Base-by-base conservation (phyloP, 2,329 filamentous ascomycete species). In the Apiospora aurea region DNA sequence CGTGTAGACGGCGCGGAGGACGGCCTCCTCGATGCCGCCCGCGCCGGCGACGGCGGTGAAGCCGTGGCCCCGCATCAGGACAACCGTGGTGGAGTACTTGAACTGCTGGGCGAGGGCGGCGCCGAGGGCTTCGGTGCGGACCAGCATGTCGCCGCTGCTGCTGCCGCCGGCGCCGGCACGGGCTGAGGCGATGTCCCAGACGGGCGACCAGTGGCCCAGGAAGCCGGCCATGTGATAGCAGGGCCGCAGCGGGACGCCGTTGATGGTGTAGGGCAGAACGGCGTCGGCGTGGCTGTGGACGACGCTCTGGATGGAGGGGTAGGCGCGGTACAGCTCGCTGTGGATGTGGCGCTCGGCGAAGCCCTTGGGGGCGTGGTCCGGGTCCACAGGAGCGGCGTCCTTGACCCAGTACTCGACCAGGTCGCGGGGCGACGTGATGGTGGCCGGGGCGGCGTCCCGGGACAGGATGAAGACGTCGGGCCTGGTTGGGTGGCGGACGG, bases 381-480 rank as follows among this genome's bases (percentile, higher is more conserved):
- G 74, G 51, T 85, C 78, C 1, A 87, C 82, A 0, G 86, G 82
- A 18, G 78, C 76, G 14, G 81, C 83, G 72, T 85, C 83, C 0
- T 76, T 72, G 26, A 88, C 78, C 43, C 79, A 73, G 75, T 88
- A 88, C 64, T 85, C 81, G 44, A 88, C 82, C 4, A 89, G 77
- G 75, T 89, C 85, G 29, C 77, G 73, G 4, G 75, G 73, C 0
- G 79, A 83, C 13, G 82, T 82, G 2, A 89, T 82, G 1, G 85
- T 79, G 2, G 83, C 87, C 2, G 87, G 86, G 5, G 87, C 83
- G 38, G 84, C 77, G 71, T 83, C 83, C 41, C 81, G 80, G 18
- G 85, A 84, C 81, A 89, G 85, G 72, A 88, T 81, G 77, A 87
- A 88, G 67, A 81, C 79, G 2, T 82, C 77, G 1, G 82, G 76